Evolutionary conservation across 2,329 filamentous ascomycete species (phyloP).

Genomic region (Grosmannia huntii): DNA sequence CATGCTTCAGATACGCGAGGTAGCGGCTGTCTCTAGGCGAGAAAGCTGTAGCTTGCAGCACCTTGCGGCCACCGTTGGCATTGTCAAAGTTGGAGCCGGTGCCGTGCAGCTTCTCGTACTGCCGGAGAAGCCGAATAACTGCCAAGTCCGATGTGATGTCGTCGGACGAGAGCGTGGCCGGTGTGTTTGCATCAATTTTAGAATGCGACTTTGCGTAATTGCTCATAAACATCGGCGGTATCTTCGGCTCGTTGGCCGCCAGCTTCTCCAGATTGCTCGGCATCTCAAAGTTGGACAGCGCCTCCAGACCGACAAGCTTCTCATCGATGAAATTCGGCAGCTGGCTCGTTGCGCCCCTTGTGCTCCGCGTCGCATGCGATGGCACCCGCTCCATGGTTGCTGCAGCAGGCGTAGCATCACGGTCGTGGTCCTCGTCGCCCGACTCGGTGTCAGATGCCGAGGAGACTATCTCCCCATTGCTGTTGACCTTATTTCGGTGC

Average conservation of each 20-base stretch:
- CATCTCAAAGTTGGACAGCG: slow-evolving; percentile 45
- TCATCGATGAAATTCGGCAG: slow-evolving; percentile 39
- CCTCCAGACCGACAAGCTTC: slow-evolving; percentile 46
- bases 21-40: slow-evolving; percentile 34
- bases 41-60: slow-evolving; percentile 41
- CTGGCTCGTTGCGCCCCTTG: slow-evolving; percentile 38
- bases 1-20: slow-evolving; percentile 32
- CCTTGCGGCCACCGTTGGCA: slow-evolving; percentile 37
- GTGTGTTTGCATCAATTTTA: slow-evolving; percentile 43
- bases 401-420: slow-evolving; percentile 22
- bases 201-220: slow-evolving; percentile 47
- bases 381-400: slow-evolving; percentile 47
- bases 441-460: slow-evolving; percentile 42
- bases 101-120: slow-evolving; percentile 40
- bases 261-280: slow-evolving; percentile 46
- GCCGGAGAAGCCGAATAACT: slow-evolving; percentile 45
- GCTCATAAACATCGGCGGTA: slow-evolving; percentile 42
- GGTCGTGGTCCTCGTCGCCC: slow-evolving; percentile 35
- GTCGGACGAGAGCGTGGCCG: slow-evolving; percentile 34
- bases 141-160: slow-evolving; percentile 42
- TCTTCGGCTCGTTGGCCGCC: slow-evolving; percentile 41
- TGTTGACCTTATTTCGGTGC: slow-evolving; percentile 36
- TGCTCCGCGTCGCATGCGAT: slow-evolving; percentile 52
- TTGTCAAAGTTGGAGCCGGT: slow-evolving; percentile 43
- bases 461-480: slow-evolving; percentile 34